A percentile compares a stretch with the other conserved stretches of the same genome.
These are phyloP conservation scores for Candida mesenterica DNA, from an alignment of 1,139 yeast species.

Conservation along the genomic window DNA sequence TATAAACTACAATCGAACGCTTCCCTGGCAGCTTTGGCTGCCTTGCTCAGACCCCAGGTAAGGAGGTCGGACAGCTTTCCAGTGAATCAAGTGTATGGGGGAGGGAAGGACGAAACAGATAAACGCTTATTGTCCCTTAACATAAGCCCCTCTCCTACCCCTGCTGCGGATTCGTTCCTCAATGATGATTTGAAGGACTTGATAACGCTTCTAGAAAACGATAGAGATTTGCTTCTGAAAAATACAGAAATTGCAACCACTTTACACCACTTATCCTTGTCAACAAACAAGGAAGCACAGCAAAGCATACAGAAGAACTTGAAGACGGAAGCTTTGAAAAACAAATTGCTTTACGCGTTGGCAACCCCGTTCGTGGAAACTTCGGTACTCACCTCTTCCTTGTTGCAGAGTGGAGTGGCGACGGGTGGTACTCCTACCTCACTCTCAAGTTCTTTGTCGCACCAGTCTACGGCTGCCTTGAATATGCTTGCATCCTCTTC, in stretches of 20 bases:
- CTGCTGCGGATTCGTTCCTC: conserved; percentile 17
- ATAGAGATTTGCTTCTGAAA: conserved; percentile 26
- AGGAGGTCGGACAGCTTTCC: conserved; percentile 40
- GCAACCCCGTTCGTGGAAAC: conserved; percentile 75
- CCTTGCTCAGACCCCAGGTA: conserved; percentile 47
- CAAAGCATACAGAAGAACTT: conserved; percentile 19
- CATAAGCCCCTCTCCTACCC: conserved; percentile 1
- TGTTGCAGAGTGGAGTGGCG: conserved; percentile 18
- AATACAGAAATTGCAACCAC: conserved; percentile 48
- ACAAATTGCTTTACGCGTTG: conserved; percentile 59
- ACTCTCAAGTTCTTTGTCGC: conserved; percentile 8
- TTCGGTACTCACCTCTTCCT: conserved; percentile 43
- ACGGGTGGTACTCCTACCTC: neutral
- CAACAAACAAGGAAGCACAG: conserved; percentile 24
- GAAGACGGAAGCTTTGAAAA: conserved; percentile 46
- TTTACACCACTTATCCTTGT: conserved; percentile 56
- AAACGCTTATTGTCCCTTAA: conserved; percentile 7
- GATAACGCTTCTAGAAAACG: conserved; percentile 41
- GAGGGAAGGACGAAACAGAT: conserved; percentile 11
- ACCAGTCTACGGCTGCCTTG: conserved; percentile 31
- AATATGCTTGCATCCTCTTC: conserved; percentile 19
- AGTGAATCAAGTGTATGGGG: conserved; percentile 22
- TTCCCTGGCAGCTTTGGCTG: conserved; percentile 63
- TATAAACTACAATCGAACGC: conserved; percentile 47
- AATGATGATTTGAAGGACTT: conserved; percentile 45